Base-by-base conservation (phyloP, 2,329 filamentous ascomycete genomes). In the Penicillium sp. region DNA sequence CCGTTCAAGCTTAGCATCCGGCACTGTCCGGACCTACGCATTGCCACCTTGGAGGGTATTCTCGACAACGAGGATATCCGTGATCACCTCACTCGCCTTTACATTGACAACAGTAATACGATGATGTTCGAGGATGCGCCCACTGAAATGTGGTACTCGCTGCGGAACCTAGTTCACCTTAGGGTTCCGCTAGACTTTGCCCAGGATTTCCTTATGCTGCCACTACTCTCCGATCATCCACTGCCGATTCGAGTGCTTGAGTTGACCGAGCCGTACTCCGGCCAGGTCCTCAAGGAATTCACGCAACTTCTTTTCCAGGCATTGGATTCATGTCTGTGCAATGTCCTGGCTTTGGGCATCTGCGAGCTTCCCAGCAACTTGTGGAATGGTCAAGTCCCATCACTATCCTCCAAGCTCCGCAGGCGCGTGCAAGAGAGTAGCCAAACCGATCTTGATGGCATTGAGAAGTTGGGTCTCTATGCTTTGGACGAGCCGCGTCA, bases 401-500 rank as follows among this genome's bases (percentile, higher is more conserved):
- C 28, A 16, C 27, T 46, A 14, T 26, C 29, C 13, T 26, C 23
- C 3, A 34, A 46, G 31, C 40, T 46, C 18, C 28, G 36, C 35
- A 20, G 16, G 16, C 42, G 39, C 8, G 22, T 45, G 20, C 23
- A 37, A 29, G 11, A 7, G 20, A 29, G 18, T n/a, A 23, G 36
- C 6, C 35, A 40, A 10, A 28, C 24, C 11, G 42, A 45, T 14
- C 18, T 44, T 14, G 18, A 24, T 8, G 16, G 23, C 8, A 44
- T 44, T n/a, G 42, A 44, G 18, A 27, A 39, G 13, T 16, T 38
- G 20, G 42, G 42, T 3, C 37, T 44, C 16, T 44, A 38, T n/a
- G 23, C 34, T 6, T 38, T 39, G 18, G 26, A 4, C 10, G 4
- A 26, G 26, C 2, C 2, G 26, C 9, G 26, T 11, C 9, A 13